Conservation (phyloP, 2,329 filamentous ascomycete species). For the Lojkania enalia region DNA sequence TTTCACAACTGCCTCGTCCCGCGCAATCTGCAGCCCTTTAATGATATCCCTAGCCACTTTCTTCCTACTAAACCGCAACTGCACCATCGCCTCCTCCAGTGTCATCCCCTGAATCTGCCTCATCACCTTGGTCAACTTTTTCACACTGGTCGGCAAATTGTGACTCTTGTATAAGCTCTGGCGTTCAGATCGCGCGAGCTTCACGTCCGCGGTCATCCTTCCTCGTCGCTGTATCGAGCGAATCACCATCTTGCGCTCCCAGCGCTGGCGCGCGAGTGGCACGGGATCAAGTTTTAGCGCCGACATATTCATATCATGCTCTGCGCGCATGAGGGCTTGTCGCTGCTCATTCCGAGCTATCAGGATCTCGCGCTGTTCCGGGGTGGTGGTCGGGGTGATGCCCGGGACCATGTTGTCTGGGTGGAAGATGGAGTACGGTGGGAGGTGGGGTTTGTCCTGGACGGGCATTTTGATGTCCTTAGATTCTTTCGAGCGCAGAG, state of each 20-base stretch:
- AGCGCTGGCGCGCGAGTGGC: conserved; percentile 70
- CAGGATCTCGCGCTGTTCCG: conserved; percentile 18
- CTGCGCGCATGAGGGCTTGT: conserved; percentile 5
- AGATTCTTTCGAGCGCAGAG: conserved; percentile 4
- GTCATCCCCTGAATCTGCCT: conserved; percentile 90
- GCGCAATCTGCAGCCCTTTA: conserved; percentile 77
- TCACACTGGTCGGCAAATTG: conserved; percentile 79
- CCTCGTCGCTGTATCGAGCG: conserved; percentile 71
- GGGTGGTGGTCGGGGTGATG: conserved; percentile 22
- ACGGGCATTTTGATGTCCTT: conserved; percentile 8
- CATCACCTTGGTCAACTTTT: conserved; percentile 87
- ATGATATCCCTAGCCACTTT: conserved; percentile 80
- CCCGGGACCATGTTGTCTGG: conserved; percentile 31
- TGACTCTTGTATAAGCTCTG: conserved; percentile 65
- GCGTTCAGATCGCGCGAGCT: conserved; percentile 68
- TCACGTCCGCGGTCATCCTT: conserved; percentile 66
- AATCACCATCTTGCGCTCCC: conserved; percentile 83
- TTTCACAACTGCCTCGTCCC: conserved; percentile 76
- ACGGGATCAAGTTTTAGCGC: conserved; percentile 72
- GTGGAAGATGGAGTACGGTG: conserved; percentile 29
- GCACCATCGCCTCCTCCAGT: conserved; percentile 88
- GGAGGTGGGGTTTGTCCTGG: conserved; percentile 22
- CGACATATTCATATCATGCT: conserved; percentile 50
- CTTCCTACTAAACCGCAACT: conserved; percentile 97
- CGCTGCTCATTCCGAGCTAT: conserved; percentile 15